Evolutionary conservation across 2,329 filamentous ascomycete species (phyloP), one percentile per base, ranked within the genome.

Genomic region (Emericellopsis atlantica): DNA sequence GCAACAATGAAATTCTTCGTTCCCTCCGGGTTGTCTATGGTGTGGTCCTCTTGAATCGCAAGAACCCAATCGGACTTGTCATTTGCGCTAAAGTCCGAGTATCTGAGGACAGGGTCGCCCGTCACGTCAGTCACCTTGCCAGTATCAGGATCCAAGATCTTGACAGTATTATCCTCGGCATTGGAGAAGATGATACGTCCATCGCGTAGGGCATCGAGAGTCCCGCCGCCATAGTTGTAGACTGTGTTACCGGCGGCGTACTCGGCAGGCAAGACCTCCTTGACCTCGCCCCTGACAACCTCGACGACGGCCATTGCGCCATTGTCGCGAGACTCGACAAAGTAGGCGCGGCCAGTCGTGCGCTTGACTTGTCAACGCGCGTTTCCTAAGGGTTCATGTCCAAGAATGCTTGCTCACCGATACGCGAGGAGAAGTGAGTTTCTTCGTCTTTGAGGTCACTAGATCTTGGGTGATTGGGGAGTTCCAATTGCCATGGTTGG

Each of bases 181-280:
- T 72, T 64, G 10, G 63, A 62, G 45, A 74, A 72, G 32, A 74
- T 54, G 38, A 75, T 54, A 11, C 56, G 51, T 4, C 60, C 61
- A 40, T 65, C 57, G 0, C 49, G 49, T 2, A 64, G 46, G 6
- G 68, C 50, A 3, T 58, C 59, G 38, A 66, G 65, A 0, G 67
- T 54, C 4, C 61, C 61, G 10, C 70, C 71, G 2, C 72, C 72
- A 40, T 75, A 74, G 45, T 72, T 70, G 44, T 76, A 71, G 14
- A 74, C 64, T 1, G 51, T 58, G 22, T 65, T 69, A 36, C 57
- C 52, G 5, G 62, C 67, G 44, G 59, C 67, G 46, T 65, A 66
- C 0, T 61, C 51, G 4, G 48, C 48, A 1, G 69, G 66, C 10
- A 75, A 54, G 2, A 71, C 50, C 23, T 70, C 61, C 21, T 52